Evolutionary conservation across 2,329 filamentous ascomycete genomes (phyloP), one percentile per base, ranked within the genome.

Genomic region (Ophiostoma ips): DNA sequence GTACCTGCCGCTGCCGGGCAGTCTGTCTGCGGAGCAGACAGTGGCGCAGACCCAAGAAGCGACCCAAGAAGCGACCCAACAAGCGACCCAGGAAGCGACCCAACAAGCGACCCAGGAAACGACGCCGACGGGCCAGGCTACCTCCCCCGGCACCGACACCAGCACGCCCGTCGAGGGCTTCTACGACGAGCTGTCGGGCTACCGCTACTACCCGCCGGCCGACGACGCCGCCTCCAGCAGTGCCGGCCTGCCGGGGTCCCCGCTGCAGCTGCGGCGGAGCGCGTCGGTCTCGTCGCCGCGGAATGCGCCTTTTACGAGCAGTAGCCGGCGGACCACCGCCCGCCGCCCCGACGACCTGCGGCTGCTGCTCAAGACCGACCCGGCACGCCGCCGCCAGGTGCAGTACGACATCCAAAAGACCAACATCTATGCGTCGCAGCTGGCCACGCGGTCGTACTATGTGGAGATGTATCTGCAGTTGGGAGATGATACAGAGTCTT

Each of bases 361-460:
- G 38, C 70, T 68, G 36, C 63, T 69, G 8, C 68, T 77, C 52
- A 70, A 71, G 49, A 64, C 67, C 18, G 67, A 77, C 24, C 71
- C 73, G 1, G 61, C 66, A 24, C 68, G 71, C 3, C 71, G 76
- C 2, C 71, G 77, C 1, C 69, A 73, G 50, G 63, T 88, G 5
- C 86, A 92, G 61, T 87, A 82, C 56, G 88, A 94, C 65, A 92
- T 95, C 30, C 87, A 94, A 62, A 94, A 94, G 62, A 85, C 87
- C 7, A 94, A 94, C 62, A 85, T 95, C 36, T 87, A 90, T 60
- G 79, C 82, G 2, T 90, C 83, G 6, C 83, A 88, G 59, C 70
- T 95, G 10, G 81, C 82, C 2, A 94, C 87, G 0, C 76, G 88
- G 21, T 90, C 85, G 0, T 89, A 87, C 62, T 79, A 90, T 51